Evolutionary conservation across 345 rosid genomes (phyloP).

Genomic region (Conringia planisiliqua): DNA sequence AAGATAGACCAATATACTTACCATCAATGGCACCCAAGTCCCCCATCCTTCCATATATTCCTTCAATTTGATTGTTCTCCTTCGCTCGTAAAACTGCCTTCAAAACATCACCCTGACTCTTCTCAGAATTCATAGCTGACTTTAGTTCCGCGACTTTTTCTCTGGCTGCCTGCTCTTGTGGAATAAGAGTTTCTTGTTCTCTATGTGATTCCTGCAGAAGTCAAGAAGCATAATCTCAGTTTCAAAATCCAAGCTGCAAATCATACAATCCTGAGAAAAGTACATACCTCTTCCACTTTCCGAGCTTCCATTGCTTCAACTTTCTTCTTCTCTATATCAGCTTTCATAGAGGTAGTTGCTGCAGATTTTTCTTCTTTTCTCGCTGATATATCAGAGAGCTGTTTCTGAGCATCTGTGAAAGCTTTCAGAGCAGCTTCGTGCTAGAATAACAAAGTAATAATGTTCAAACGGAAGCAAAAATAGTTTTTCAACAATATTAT

Average conservation of each 20-base stretch:
- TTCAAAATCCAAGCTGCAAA: constrained; percentile 9
- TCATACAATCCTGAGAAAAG: constrained; percentile 26
- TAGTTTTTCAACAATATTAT: not conserved
- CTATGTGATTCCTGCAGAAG: constrained; percentile 63
- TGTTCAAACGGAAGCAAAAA: constrained; percentile 7
- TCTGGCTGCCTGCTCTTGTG: constrained; percentile 89
- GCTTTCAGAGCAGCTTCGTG: constrained; percentile 78
- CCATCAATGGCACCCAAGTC: constrained; percentile 99
- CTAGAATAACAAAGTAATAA: constrained; percentile 39
- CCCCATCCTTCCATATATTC: constrained; percentile 96
- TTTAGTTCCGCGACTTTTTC: constrained; percentile 85
- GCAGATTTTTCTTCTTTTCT: constrained; percentile 51
- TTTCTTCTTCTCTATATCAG: constrained; percentile 57
- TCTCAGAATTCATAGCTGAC: constrained; percentile 76
- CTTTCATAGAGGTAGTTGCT: constrained; percentile 41
- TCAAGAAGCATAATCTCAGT: constrained; percentile 18
- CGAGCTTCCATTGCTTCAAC: constrained; percentile 66
- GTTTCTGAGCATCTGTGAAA: constrained; percentile 73
- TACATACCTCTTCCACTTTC: constrained; percentile 61
- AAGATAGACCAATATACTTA: constrained; percentile 34
- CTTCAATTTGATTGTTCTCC: constrained; percentile 74
- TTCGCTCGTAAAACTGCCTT: constrained; percentile 84
- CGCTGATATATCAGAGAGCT: constrained; percentile 56
- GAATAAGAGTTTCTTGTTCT: constrained; percentile 79
- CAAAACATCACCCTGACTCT: constrained; percentile 87